Conservation (phyloP, 768 basidiomycete genomes). For the Podaxis sp. region DNA sequence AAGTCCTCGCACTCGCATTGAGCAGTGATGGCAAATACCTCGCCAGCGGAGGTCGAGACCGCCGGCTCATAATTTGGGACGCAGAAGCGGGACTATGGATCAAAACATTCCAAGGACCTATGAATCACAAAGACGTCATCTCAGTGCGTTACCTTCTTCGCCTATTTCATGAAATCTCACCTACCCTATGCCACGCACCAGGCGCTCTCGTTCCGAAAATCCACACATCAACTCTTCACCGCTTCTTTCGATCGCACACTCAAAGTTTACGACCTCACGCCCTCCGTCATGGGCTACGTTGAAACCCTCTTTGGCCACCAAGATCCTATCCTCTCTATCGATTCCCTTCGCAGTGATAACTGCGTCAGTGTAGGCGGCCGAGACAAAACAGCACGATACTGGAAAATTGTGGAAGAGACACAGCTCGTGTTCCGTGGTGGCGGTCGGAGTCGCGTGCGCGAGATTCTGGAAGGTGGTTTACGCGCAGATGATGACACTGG, state of each 20-base stretch:
- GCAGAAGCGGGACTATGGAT: conserved; percentile 71
- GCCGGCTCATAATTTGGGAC: conserved; percentile 84
- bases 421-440: conserved; percentile 97
- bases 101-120: conserved; percentile 75
- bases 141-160: conserved; percentile 23
- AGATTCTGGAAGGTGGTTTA: conserved; percentile 76
- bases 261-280: conserved; percentile 75
- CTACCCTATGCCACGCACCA: conserved; percentile 20
- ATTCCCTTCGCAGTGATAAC: conserved; percentile 78
- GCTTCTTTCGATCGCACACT: conserved; percentile 84
- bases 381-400: conserved; percentile 89
- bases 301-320: conserved; percentile 98
- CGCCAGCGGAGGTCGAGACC: conserved; percentile 84
- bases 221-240: conserved; percentile 69
- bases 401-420: conserved; percentile 94
- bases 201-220: conserved; percentile 75
- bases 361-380: conserved; percentile 85
- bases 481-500: conserved; percentile 57
- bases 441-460: conserved; percentile 74
- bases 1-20: conserved; percentile 78
- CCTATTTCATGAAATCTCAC: conserved; percentile 4
- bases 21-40: conserved; percentile 83
- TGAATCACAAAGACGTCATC: conserved; percentile 49
- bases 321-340: conserved; percentile 74
- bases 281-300: conserved; percentile 82